phyloP scores from a whole-genome alignment of 768 basidiomycete species.

The Hericium coralloides region DNA sequence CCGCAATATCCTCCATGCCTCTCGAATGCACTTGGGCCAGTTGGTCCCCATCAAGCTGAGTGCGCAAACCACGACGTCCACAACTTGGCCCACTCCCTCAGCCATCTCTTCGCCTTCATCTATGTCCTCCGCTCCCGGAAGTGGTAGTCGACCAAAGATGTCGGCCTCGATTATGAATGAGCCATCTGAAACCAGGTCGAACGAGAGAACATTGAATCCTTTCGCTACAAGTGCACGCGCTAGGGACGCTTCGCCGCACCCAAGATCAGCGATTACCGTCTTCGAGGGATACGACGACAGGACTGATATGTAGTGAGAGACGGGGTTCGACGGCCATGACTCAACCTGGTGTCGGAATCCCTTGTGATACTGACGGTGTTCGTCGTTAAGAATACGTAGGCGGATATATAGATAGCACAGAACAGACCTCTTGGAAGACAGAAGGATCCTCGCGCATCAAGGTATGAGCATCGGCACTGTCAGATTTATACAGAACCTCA shows the following conservation, averaged over 20 bases:
- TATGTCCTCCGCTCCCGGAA: constrained; percentile 65
- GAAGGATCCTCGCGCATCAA: constrained; percentile 82
- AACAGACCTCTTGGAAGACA: constrained; percentile 71
- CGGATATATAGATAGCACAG: no score
- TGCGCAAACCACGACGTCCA: constrained; percentile 89
- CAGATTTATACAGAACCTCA: constrained; percentile 84
- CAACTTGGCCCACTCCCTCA: constrained; percentile 60
- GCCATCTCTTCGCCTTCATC: constrained; percentile 28
- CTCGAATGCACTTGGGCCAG: constrained; percentile 86
- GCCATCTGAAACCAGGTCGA: constrained; percentile 69
- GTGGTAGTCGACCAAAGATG: constrained; percentile 67
- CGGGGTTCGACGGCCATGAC: constrained; percentile 91
- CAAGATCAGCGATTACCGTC: constrained; percentile 84
- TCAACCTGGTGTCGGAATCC: constrained; percentile 90
- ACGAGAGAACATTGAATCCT: constrained; percentile 65
- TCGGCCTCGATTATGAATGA: constrained; percentile 86
- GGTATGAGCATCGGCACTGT: constrained; percentile 59
- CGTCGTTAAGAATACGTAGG: background rate
- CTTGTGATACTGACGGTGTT: constrained; percentile 64
- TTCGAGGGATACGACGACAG: constrained; percentile 56
- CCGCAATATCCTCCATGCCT: constrained; percentile 83
- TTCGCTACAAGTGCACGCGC: constrained; percentile 65
- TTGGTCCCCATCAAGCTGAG: constrained; percentile 96
- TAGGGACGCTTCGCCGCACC: constrained; percentile 90
- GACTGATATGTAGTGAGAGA: constrained; percentile 64